phyloP scores from a whole-genome alignment of 305 asterid species.

The Fraxinus floribunda region DNA sequence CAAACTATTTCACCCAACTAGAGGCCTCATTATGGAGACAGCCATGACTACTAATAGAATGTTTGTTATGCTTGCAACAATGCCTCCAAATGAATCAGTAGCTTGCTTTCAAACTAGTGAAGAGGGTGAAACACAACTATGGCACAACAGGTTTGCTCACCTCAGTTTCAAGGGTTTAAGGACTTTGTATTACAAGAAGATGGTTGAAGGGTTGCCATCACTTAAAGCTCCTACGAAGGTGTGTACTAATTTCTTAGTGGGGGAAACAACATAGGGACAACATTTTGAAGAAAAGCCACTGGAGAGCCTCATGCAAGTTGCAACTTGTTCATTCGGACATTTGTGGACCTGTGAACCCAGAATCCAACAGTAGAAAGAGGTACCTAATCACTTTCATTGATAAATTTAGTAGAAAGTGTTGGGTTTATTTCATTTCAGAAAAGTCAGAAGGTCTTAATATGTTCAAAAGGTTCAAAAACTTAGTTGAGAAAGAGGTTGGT shows the following conservation, averaged over 20 bases:
- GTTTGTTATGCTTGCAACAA: neutral
- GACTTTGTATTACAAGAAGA: neutral
- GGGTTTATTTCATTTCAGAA: neutral
- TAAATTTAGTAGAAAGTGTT: neutral
- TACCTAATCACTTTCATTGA: slow-evolving; percentile 1
- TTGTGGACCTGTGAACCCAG: neutral
- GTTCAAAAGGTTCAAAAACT: neutral
- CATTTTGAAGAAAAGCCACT: neutral
- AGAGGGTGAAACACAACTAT: neutral
- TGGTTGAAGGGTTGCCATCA: neutral
- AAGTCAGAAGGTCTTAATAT: neutral
- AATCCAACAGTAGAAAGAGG: neutral
- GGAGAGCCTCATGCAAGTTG: neutral
- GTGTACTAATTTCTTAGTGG: neutral
- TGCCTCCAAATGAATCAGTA: neutral
- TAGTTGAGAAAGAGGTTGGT: neutral
- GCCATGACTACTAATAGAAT: neutral
- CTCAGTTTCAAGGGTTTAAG: neutral
- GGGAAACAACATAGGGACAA: neutral
- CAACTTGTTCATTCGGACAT: neutral
- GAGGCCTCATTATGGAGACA: neutral
- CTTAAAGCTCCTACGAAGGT: neutral
- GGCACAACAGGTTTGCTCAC: neutral
- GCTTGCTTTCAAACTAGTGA: neutral
- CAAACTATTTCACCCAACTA: neutral